Evolutionary conservation across 1,284 basidiomycete genomes (phyloP), one percentile per base, ranked within the genome.

Genomic region (Irpex rosettiformis): DNA sequence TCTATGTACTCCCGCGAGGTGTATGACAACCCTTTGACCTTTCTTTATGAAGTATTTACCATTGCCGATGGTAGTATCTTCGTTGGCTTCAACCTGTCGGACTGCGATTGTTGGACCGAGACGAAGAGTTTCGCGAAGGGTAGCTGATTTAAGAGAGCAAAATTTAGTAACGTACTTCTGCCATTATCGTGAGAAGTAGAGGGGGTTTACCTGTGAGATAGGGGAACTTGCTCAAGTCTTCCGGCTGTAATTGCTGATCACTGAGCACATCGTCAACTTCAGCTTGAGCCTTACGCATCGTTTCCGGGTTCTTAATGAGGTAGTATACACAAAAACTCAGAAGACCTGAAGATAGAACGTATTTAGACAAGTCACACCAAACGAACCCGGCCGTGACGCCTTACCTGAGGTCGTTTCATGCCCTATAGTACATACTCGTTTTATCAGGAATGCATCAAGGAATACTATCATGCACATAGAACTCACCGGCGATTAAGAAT

Each of bases 401-500:
- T 8, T 40, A 71, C 74, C 71, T 5, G 78, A 79, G 0, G 79
- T 79, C 0, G 79, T 81, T 65, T 81, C 80, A 61, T 80, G 80
- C 1, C 79, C 72, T 74, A 24, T 16, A 51, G 2, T 10, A 16
- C 10, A 21, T 11, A 1, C 30, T 52, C 10, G 18, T 25, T 21
- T 16, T 52, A 25, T 33, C 29, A 25, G 27, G 8, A 45, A 45
- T 18, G 8, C 18, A n/a, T 45, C 10, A 45, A n/a, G 16, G 16
- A 11, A 22, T 8, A 16, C 33, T 37, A 16, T 37, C 33, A 37
- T 22, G 43, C 8, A 6, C 49, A 18, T 25, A 8, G 18, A 29
- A 52, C 62, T n/a, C 60, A 72, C 74, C 81, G 4, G 80, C 81
- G 43, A 82, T 77, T 11, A 82, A 68, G 73, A 82, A 82, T 1